These are phyloP conservation scores for Trichoderma brevicompactum DNA, from an alignment of 2,329 filamentous ascomycete species.

Conservation along the genomic window DNA sequence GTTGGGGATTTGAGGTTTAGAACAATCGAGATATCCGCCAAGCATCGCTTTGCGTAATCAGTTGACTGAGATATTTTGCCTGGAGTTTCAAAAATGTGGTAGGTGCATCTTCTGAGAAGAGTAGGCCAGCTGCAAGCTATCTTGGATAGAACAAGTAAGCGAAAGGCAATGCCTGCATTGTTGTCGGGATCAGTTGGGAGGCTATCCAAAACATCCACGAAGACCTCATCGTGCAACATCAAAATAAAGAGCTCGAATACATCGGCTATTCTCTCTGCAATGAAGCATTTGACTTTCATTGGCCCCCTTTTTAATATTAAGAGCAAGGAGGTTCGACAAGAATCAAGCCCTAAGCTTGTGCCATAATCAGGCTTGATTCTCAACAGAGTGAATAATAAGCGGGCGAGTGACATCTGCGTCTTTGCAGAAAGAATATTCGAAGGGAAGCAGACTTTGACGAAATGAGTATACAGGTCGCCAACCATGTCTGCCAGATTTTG, in stretches of 20 bases:
- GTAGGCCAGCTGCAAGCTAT: constrained; percentile 86
- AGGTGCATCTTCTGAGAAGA: constrained; percentile 82
- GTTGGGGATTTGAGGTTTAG: constrained; percentile 68
- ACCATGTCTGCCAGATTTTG: constrained; percentile 67
- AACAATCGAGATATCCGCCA: constrained; percentile 66
- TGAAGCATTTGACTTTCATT: constrained; percentile 74
- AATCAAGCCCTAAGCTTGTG: constrained; percentile 59
- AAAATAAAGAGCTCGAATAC: constrained; percentile 85
- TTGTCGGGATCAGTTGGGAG: constrained; percentile 75
- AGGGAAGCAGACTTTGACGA: constrained; percentile 68
- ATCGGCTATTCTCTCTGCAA: constrained; percentile 69
- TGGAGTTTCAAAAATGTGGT: constrained; percentile 91
- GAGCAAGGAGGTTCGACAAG: constrained; percentile 72
- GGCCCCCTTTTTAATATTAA: constrained; percentile 68
- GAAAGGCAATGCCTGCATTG: constrained; percentile 82
- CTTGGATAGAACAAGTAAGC: constrained; percentile 74
- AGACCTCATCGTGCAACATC: constrained; percentile 79
- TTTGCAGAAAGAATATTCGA: constrained; percentile 71
- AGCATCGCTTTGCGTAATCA: constrained; percentile 73
- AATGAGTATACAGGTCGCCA: constrained; percentile 78
- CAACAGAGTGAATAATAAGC: constrained; percentile 72
- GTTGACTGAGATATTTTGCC: constrained; percentile 69
- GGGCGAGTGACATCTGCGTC: constrained; percentile 68
- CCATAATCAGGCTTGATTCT: constrained; percentile 70
- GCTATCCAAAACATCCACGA: constrained; percentile 79